phyloP scores from a whole-genome alignment of 2,329 filamentous ascomycete species.

The Domatiomyces globalis region DNA sequence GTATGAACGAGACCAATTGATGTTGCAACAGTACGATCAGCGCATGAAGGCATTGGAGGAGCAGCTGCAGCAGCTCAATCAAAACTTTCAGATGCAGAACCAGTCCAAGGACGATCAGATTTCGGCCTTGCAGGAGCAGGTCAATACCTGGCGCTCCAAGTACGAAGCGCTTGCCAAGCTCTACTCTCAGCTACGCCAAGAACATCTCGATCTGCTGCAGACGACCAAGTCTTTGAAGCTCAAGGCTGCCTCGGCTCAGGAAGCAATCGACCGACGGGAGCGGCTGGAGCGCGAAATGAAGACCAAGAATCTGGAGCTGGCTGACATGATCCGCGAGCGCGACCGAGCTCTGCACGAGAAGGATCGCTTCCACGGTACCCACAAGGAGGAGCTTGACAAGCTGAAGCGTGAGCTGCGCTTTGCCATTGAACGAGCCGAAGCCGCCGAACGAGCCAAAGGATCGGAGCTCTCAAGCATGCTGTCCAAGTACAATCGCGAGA shows the following conservation, averaged over 20 bases:
- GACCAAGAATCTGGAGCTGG: constrained; percentile 97
- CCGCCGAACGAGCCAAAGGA: constrained; percentile 81
- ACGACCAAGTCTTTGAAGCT: constrained; percentile 94
- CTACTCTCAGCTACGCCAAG: constrained; percentile 87
- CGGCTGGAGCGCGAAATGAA: constrained; percentile 96
- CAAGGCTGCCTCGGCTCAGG: constrained; percentile 91
- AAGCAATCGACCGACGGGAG: constrained; percentile 87
- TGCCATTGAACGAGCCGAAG: constrained; percentile 82
- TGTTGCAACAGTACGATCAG: constrained; percentile 93
- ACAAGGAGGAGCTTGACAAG: constrained; percentile 89
- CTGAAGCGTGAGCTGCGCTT: constrained; percentile 84
- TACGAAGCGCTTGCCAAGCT: constrained; percentile 94
- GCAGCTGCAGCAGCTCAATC: constrained; percentile 68
- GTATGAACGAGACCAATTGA: constrained; percentile 91
- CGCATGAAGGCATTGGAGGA: constrained; percentile 84
- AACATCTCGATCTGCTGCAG: constrained; percentile 85
- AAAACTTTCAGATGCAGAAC: constrained; percentile 72
- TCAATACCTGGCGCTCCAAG: constrained; percentile 94
- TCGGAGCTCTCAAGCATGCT: constrained; percentile 91
- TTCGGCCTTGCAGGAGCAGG: constrained; percentile 79
- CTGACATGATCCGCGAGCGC: constrained; percentile 95
- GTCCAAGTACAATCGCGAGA: constrained; percentile 90
- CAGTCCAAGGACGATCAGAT: constrained; percentile 91
- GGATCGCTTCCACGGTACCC: constrained; percentile 69
- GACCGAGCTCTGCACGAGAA: constrained; percentile 88